phyloP scores from a whole-genome alignment of 306 rosid genomes.

The Herpetospermum pedunculosum region DNA sequence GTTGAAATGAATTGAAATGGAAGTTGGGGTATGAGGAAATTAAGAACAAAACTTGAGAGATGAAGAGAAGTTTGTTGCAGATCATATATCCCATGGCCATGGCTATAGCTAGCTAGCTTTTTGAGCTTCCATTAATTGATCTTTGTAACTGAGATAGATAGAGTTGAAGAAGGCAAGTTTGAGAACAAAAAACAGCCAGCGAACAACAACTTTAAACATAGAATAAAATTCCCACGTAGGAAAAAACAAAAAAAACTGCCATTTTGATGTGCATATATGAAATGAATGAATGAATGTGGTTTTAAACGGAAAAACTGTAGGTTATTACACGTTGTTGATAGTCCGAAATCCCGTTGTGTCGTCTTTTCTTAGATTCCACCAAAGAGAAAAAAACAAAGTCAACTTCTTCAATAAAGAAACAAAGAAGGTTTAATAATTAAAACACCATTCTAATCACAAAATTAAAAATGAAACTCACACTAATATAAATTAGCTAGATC shows the following conservation, averaged over 20 bases:
- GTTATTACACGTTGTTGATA: conserved; percentile 1
- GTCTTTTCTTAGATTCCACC: background rate
- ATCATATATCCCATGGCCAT: background rate
- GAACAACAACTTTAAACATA: too few species aligned
- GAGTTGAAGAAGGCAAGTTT: too few species aligned
- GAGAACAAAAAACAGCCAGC: too few species aligned
- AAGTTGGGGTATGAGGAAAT: background rate
- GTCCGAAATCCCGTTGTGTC: conserved; percentile 7
- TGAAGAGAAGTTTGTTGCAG: background rate
- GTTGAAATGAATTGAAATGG: background rate
- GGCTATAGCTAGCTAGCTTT: background rate
- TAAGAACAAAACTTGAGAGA: background rate
- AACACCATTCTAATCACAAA: background rate
- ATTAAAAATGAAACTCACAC: background rate
- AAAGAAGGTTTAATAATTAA: background rate
- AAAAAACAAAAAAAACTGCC: too few species aligned
- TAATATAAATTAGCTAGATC: background rate
- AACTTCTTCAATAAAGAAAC: background rate
- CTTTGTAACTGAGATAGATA: too few species aligned
- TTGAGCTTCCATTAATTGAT: background rate
- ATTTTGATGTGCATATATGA: background rate
- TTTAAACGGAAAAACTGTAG: background rate
- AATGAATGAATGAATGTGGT: background rate
- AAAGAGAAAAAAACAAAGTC: background rate
- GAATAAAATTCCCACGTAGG: background rate